Evolutionary conservation across 768 basidiomycete genomes (phyloP), one percentile per base, ranked within the genome.

Genomic region (Hericium coralloides): DNA sequence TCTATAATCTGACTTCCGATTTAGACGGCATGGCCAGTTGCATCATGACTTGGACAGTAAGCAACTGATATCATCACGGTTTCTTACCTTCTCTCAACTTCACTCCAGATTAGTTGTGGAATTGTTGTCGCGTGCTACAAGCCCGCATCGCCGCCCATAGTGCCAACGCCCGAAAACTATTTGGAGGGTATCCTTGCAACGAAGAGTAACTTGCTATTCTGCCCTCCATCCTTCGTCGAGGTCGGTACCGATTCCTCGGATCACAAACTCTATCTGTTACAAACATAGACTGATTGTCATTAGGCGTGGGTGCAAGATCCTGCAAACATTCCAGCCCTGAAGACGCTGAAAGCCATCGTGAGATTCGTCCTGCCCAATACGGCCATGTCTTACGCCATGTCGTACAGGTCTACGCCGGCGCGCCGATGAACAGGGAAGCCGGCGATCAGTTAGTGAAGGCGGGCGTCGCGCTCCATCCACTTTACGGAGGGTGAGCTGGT

Each of bases 251-350:
- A 38, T 15, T 53, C 4, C 12, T 20, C 14, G 17, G 8, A 45
- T 45, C 43, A 31, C 43, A 31, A 9, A 31, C 31, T 8, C 31
- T 31, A 31, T 31, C 43, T 45, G 14, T 45, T n/a, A 17, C 31
- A 20, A 38, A 23, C 39, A n/a, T n/a, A 31, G 17, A 18, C 39
- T 53, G 25, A 57, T 36, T 38, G 12, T 12, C 18, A n/a, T 7
- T 38, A 71, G 70, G 61, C 60, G 4, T 71, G 70, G 70, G 60
- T 68, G 6, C 62, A 62, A 17, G 53, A 66, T 17, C 59, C 64
- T 9, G 58, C 57, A 18, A 57, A 66, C 39, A 61, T 71, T 12
- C 43, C 59, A 1, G 18, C 26, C 18, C 47, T 65, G 48, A 49
- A 51, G 47, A 12, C 25, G 9, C 41, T 43, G 41, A 23, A 20